Percentiles rank a stretch among this genome's conserved stretches.
phyloP scores from a whole-genome alignment of 176 grass and related monocot species.

The Dendrocalamus sinicus region DNA sequence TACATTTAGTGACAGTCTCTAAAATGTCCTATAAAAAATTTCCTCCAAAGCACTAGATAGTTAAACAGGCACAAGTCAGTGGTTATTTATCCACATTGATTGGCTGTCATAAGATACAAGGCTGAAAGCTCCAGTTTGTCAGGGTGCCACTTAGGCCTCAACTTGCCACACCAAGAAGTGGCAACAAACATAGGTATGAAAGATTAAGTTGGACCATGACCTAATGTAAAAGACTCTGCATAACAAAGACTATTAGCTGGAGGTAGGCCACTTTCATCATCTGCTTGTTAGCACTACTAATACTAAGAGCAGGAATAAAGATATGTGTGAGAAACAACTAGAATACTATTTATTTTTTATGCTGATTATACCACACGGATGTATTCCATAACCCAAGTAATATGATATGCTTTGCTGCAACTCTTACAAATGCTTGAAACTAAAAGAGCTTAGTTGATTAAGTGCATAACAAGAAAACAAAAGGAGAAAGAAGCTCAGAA shows the following conservation, averaged over 20 bases:
- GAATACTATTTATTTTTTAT: constrained; percentile 18
- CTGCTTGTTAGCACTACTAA: constrained; percentile 32
- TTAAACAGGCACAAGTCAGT: not conserved
- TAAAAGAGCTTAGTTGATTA: constrained; percentile 9
- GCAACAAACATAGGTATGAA: constrained; percentile 39
- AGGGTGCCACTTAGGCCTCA: constrained; percentile 39
- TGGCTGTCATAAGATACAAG: constrained; percentile 16
- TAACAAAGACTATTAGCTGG: constrained; percentile 37
- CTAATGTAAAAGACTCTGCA: constrained; percentile 42
- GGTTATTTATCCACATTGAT: constrained; percentile 32
- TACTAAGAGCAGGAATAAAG: constrained; percentile 14
- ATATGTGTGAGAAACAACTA: constrained; percentile 8
- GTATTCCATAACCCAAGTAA: constrained; percentile 27
- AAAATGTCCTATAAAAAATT: not conserved
- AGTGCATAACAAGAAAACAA: constrained; percentile 49
- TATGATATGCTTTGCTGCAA: constrained; percentile 4
- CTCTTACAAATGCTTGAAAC: constrained; percentile 22
- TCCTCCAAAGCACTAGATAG: not conserved
- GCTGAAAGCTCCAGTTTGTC: constrained; percentile 36
- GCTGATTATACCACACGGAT: constrained; percentile 18
- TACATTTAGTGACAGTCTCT: constrained; percentile 7
- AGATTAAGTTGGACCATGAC: constrained; percentile 44
- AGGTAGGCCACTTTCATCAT: constrained; percentile 44
- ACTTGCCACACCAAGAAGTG: constrained; percentile 33
- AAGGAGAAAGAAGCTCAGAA: constrained; percentile 27